Evolutionary conservation across 345 rosid genomes (phyloP).

Genomic region (Eucalyptus cladocalyx): DNA sequence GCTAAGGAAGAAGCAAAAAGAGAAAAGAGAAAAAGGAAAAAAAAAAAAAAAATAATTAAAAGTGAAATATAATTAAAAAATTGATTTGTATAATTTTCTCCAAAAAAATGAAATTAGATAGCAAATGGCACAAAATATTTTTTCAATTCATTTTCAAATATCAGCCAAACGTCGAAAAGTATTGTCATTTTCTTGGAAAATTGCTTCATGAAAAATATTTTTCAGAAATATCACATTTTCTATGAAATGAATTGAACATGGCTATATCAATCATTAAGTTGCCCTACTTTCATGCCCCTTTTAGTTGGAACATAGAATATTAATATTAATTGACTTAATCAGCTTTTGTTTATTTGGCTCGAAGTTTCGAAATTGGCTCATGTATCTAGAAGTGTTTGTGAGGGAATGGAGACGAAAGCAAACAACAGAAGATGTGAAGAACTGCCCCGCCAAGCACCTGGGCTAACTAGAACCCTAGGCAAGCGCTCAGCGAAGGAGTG

Average conservation of each 20-base stretch:
- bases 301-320: not conserved
- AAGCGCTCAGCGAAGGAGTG: not conserved
- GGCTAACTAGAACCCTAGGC: not conserved
- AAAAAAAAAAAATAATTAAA: too few species aligned
- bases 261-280: not conserved
- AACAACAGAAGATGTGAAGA: not conserved
- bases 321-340: not conserved
- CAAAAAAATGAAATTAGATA: too few species aligned
- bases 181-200: not conserved
- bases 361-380: not conserved
- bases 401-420: not conserved
- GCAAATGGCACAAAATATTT: not conserved
- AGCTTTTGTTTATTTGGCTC: not conserved
- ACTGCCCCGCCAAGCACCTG: not conserved
- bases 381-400: not conserved
- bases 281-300: too few species aligned
- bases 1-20: not conserved
- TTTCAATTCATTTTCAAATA: not conserved
- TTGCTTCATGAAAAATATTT: too few species aligned
- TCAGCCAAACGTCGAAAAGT: rapidly evolving
- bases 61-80: too few species aligned
- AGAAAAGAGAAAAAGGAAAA: too few species aligned
- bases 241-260: rapidly evolving
- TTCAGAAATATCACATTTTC: too few species aligned
- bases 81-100: not conserved